Base-by-base conservation (phyloP, 2,329 filamentous ascomycete genomes). In the Xylariaceae sp. region DNA sequence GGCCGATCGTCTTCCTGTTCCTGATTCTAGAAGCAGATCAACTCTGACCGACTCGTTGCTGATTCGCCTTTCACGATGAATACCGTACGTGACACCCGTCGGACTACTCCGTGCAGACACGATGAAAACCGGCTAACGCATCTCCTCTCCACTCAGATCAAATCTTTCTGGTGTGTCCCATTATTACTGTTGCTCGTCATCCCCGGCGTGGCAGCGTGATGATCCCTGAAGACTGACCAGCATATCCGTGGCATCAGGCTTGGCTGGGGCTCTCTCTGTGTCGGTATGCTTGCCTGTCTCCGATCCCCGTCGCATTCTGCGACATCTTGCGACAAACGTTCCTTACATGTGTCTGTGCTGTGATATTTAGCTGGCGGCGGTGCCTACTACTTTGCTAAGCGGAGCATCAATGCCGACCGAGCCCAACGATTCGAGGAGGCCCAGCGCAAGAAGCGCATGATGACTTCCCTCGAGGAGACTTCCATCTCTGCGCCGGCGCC, bases 381-480 rank as follows among this genome's bases (percentile, higher is more conserved):
- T 64, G 92, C 93, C 70, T 99, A 97, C 81, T 92, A 90, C 79
- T 96, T 97, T 73, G 94, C 94, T 65, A 99, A 99, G 82, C 83
- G 85, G 72, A 88, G 87, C 74, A 96, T 99, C 82, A 96, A 97
- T 73, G 89, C 89, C 67, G 92, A 97, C 75, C 89, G 93, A 65
- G 81, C 84, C 62, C 79, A 84, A 61, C 85, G 90, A 69, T 84
- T 88, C 65, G 83, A 88, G 68, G 86, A 88, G 62, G 82, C 80
- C 60, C 81, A 82, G 57, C 77, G 84, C 67, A 87, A 88, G 77
- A 87, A 82, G 77, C 82, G 81, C 59, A 76, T 80, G 67, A 77
- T 80, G 47, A 76, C 81, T 30, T 78, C 79, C n/a, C 74, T 86
- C 61, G 82, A 86, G 68, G 74, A 81, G 64, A 30, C 4, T 30